Conservation (phyloP, 2,329 filamentous ascomycete genomes). For the Camillea tinctor region DNA sequence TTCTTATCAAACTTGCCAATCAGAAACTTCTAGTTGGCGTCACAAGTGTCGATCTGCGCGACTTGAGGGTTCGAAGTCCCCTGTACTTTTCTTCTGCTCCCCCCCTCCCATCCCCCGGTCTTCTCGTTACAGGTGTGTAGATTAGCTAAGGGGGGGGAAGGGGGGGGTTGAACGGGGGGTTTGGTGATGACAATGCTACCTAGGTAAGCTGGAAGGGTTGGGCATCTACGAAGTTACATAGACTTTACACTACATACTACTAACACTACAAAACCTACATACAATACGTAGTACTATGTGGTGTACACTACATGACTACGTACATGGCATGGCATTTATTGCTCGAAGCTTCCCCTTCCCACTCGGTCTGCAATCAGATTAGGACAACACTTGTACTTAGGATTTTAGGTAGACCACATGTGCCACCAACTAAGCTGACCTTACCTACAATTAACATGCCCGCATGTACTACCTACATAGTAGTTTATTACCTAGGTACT, state of each 20-base stretch:
- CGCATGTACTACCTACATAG: neutral
- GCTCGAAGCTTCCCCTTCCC: neutral
- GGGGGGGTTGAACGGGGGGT: neutral
- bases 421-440: neutral
- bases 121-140: neutral
- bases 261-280: too few relatives aligned
- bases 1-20: conserved; percentile 17
- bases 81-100: neutral
- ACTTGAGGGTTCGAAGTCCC: conserved; percentile 5
- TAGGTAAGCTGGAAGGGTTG: neutral
- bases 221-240: neutral
- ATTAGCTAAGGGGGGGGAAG: neutral
- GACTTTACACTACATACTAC: too few relatives aligned
- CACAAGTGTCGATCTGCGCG: conserved; percentile 19
- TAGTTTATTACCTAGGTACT: too few relatives aligned
- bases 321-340: neutral
- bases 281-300: neutral
- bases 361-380: neutral
- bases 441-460: neutral
- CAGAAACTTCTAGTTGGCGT: conserved; percentile 17
- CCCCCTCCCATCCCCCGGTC: neutral
- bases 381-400: neutral
- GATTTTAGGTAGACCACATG: neutral
- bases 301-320: neutral
- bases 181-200: neutral